Percentiles rank a stretch among this genome's conserved stretches.
These are phyloP conservation scores for Nicotiana otophora DNA, from an alignment of 257 asterid species.

Conservation along the genomic window DNA sequence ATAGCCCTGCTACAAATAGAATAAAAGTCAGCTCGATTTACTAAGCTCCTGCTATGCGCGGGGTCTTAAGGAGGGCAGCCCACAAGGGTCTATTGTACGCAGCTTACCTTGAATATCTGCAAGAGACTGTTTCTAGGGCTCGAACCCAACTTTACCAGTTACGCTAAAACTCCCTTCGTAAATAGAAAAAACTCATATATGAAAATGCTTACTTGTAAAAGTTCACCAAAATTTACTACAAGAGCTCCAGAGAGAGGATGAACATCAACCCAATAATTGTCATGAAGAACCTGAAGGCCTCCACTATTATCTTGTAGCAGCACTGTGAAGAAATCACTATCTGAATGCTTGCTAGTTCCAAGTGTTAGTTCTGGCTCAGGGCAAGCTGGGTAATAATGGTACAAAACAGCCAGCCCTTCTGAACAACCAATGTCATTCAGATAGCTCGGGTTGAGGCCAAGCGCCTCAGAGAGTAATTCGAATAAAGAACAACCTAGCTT, in stretches of 20 bases:
- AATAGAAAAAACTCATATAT: too few species aligned
- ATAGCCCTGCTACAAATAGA: too few species aligned
- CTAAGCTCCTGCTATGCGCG: too few species aligned
- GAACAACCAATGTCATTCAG: conserved; percentile 8
- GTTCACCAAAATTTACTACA: conserved; percentile 14
- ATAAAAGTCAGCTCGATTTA: too few species aligned
- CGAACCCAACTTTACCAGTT: too few species aligned
- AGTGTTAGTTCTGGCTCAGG: conserved; percentile 20
- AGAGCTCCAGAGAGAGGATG: conserved; percentile 9
- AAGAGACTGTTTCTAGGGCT: too few species aligned
- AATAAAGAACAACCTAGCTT: not conserved
- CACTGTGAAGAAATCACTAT: conserved; percentile 16
- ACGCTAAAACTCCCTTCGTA: too few species aligned
- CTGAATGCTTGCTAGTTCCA: conserved; percentile 12
- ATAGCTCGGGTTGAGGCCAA: conserved; percentile 9
- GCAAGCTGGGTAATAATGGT: conserved; percentile 18
- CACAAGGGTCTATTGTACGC: too few species aligned
- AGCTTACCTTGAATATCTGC: too few species aligned
- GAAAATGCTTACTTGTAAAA: conserved; percentile 16
- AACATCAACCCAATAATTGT: conserved; percentile 18
- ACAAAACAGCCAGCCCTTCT: conserved; percentile 11
- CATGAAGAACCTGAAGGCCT: conserved; percentile 20
- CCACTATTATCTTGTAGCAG: conserved; percentile 19
- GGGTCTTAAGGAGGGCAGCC: rapidly evolving
- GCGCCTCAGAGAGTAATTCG: conserved; percentile 13